Conservation (phyloP, 371 early-diverging fungal genomes). For the Blastocladiella emersonii region DNA sequence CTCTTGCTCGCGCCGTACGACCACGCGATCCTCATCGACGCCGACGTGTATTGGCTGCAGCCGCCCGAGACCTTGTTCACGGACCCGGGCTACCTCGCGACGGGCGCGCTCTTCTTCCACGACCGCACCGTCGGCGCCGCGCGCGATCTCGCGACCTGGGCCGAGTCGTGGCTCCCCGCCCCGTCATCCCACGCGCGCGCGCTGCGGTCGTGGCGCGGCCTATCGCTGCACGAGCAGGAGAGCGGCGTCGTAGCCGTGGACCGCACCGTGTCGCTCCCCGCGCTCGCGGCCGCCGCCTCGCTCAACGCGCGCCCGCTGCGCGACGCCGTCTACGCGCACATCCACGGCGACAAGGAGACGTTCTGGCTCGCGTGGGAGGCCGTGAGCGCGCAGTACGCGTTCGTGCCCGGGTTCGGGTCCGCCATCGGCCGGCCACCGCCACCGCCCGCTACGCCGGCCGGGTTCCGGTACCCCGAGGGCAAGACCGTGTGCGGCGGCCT, state of each 20-base stretch:
- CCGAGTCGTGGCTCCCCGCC: not conserved
- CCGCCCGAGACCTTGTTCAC: slow-evolving; percentile 17
- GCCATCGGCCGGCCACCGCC: no score
- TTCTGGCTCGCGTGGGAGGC: slow-evolving; percentile 20
- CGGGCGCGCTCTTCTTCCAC: slow-evolving; percentile 20
- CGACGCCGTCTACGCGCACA: slow-evolving; percentile 10
- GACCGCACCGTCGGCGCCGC: slow-evolving; percentile 11
- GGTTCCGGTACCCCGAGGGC: not conserved
- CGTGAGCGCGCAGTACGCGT: slow-evolving; percentile 13
- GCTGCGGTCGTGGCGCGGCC: slow-evolving; percentile 4
- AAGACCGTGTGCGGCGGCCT: not conserved
- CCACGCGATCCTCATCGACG: not conserved
- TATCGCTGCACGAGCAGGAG: slow-evolving; percentile 19
- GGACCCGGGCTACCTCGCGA: slow-evolving; percentile 8
- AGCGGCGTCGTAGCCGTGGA: slow-evolving; percentile 22
- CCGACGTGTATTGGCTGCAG: slow-evolving; percentile 16
- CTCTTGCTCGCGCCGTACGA: slow-evolving; percentile 1
- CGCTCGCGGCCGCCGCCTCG: slow-evolving; percentile 15
- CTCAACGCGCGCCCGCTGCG: slow-evolving; percentile 16
- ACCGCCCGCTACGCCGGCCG: no score
- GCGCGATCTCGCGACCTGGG: not conserved
- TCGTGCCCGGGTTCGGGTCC: slow-evolving; percentile 4
- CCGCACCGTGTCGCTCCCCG: slow-evolving; percentile 8
- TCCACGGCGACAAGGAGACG: slow-evolving; percentile 25
- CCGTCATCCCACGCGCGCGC: slow-evolving; percentile 6